Percentiles rank a stretch among this genome's conserved stretches.
These are phyloP conservation scores for Ustilago xerochloae DNA, from an alignment of 1,284 basidiomycete species.

Conservation along the genomic window DNA sequence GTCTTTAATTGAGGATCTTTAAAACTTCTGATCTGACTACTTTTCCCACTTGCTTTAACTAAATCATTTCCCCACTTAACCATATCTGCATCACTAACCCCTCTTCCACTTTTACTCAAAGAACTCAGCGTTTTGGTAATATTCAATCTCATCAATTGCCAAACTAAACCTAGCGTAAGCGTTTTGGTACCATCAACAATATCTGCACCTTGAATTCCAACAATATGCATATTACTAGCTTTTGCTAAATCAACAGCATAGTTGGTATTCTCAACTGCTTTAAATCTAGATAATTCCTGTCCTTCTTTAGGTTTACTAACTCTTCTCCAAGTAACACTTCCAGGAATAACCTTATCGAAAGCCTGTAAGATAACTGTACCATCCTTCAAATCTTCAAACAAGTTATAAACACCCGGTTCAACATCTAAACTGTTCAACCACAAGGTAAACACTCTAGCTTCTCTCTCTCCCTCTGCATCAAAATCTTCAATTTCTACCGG, in stretches of 20 bases:
- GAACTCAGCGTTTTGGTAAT: constrained; percentile 90
- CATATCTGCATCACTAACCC: constrained; percentile 90
- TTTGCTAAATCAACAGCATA: constrained; percentile 92
- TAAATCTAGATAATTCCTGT: constrained; percentile 89
- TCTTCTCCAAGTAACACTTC: constrained; percentile 90
- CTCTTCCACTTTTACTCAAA: constrained; percentile 79
- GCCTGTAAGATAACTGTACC: constrained; percentile 91
- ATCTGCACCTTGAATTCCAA: constrained; percentile 96
- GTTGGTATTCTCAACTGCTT: constrained; percentile 98
- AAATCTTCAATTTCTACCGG: constrained; percentile 89
- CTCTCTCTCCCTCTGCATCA: constrained; percentile 96
- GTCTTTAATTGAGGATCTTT: constrained; percentile 92
- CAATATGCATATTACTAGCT: constrained; percentile 91
- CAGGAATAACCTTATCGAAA: constrained; percentile 93
- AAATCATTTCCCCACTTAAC: constrained; percentile 94
- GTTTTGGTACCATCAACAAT: constrained; percentile 93
- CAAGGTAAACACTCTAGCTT: constrained; percentile 95
- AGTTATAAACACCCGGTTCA: constrained; percentile 93
- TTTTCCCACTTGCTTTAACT: constrained; percentile 80
- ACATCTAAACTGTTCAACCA: constrained; percentile 98
- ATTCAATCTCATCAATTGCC: constrained; percentile 95
- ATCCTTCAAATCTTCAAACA: constrained; percentile 94
- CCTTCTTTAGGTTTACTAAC: constrained; percentile 89
- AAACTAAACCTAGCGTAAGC: constrained; percentile 92
- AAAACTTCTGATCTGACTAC: constrained; percentile 83